These are phyloP conservation scores for Kwoniella sp. DNA, from an alignment of 768 basidiomycete genomes.

Conservation along the genomic window DNA sequence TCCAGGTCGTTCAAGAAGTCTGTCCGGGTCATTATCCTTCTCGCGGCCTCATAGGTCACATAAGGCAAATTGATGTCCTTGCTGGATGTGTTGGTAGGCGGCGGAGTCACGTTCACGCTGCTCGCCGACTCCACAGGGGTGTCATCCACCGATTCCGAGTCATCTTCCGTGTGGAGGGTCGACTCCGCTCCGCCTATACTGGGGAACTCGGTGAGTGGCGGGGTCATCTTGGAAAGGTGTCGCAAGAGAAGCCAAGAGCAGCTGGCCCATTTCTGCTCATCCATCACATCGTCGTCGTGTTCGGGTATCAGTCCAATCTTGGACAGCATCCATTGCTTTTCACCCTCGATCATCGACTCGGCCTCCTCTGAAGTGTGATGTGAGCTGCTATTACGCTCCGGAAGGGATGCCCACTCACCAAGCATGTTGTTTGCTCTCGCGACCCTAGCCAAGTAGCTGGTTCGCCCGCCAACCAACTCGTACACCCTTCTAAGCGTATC, in stretches of 20 bases:
- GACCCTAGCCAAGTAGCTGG: slow-evolving; percentile 69
- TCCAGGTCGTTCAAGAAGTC: slow-evolving; percentile 66
- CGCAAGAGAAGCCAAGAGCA: slow-evolving; percentile 75
- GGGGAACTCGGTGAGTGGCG: slow-evolving; percentile 8
- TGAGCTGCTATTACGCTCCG: not conserved
- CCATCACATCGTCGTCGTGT: slow-evolving; percentile 61
- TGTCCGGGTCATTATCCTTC: slow-evolving; percentile 76
- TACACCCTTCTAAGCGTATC: slow-evolving; percentile 55
- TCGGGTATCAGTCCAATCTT: slow-evolving; percentile 77
- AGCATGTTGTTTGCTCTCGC: slow-evolving; percentile 63
- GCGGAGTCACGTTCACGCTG: slow-evolving; percentile 58
- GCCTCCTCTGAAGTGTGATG: slow-evolving; percentile 53
- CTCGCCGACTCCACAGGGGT: slow-evolving; percentile 41
- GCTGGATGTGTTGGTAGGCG: slow-evolving; percentile 54
- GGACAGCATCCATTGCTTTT: slow-evolving; percentile 74
- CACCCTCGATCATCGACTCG: slow-evolving; percentile 62
- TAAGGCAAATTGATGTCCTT: slow-evolving; percentile 22
- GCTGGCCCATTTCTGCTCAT: slow-evolving; percentile 64
- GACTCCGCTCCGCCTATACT: not conserved
- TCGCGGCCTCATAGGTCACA: slow-evolving; percentile 59
- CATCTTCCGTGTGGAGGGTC: not conserved
- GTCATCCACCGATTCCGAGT: not conserved
- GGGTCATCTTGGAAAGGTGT: slow-evolving; percentile 60
- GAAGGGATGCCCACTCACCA: slow-evolving; percentile 34
- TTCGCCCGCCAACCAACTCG: slow-evolving; percentile 67